phyloP scores from a whole-genome alignment of 345 rosid species.

The Rhodamnia rubescens region DNA sequence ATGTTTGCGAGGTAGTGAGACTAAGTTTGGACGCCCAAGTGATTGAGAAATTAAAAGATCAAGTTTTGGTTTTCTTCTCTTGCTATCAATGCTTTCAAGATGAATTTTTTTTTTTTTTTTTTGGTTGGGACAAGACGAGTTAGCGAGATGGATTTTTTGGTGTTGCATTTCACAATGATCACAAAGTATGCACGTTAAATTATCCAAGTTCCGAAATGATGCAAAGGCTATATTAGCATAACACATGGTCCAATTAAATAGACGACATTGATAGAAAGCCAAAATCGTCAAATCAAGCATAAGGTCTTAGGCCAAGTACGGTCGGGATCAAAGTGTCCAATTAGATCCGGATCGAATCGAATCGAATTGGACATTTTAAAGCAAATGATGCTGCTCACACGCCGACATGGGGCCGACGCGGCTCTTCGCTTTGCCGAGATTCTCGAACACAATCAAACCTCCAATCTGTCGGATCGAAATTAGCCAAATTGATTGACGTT shows the following conservation, averaged over 20 bases:
- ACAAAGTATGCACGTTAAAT: rapidly evolving
- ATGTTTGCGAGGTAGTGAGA: background rate
- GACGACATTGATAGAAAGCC: background rate
- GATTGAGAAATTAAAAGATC: background rate
- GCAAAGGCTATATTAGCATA: background rate
- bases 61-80: background rate
- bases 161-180: background rate
- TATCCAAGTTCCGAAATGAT: background rate
- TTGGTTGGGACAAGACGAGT: rapidly evolving
- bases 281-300: background rate
- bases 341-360: background rate
- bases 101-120: rapidly evolving
- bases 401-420: background rate
- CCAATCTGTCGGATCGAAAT: background rate
- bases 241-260: background rate
- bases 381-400: background rate
- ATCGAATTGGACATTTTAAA: background rate
- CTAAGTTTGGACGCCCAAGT: rapidly evolving
- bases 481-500: background rate
- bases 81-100: background rate
- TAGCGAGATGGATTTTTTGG: too few species aligned
- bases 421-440: background rate
- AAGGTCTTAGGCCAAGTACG: background rate
- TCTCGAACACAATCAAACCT: background rate
- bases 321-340: background rate